phyloP scores from a whole-genome alignment of 2,329 filamentous ascomycete species.

The Cladosporium sp. region DNA sequence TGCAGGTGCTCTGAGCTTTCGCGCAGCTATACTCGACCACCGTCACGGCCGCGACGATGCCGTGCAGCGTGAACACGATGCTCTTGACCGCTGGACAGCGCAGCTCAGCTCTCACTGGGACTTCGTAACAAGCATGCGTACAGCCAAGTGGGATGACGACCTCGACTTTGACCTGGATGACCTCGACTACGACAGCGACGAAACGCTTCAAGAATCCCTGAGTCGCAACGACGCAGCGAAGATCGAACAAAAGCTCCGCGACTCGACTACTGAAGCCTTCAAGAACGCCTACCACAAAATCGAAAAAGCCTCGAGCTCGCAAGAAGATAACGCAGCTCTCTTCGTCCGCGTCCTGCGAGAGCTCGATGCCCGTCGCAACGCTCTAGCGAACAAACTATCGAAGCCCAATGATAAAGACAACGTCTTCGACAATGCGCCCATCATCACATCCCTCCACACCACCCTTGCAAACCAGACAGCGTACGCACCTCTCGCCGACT shows the following conservation, averaged over 20 bases:
- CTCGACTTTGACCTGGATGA: constrained; percentile 63
- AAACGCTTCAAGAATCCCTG: constrained; percentile 59
- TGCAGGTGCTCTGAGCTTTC: constrained; percentile 51
- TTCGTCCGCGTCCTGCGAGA: constrained; percentile 71
- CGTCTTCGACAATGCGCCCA: not conserved
- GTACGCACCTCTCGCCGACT: constrained; percentile 32
- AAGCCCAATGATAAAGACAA: constrained; percentile 13
- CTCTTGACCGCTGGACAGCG: constrained; percentile 70
- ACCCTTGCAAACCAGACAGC: constrained; percentile 1
- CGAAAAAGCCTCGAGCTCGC: constrained; percentile 5
- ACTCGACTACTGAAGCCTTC: constrained; percentile 17
- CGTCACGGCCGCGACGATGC: constrained; percentile 68
- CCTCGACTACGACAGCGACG: constrained; percentile 59
- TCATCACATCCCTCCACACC: not conserved
- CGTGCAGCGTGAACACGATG: constrained; percentile 57
- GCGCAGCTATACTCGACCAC: constrained; percentile 63
- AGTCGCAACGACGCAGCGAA: constrained; percentile 67
- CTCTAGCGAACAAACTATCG: constrained; percentile 15
- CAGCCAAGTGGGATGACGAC: constrained; percentile 72
- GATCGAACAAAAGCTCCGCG: constrained; percentile 39
- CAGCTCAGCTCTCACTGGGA: constrained; percentile 64
- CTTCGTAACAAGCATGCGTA: constrained; percentile 61
- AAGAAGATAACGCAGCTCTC: constrained; percentile 41
- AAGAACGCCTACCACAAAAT: constrained; percentile 16
- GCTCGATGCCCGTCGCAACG: constrained; percentile 62